Evolutionary conservation across 805 yeast genomes (phyloP).

Genomic region (Kodamaea lidongshanica): DNA sequence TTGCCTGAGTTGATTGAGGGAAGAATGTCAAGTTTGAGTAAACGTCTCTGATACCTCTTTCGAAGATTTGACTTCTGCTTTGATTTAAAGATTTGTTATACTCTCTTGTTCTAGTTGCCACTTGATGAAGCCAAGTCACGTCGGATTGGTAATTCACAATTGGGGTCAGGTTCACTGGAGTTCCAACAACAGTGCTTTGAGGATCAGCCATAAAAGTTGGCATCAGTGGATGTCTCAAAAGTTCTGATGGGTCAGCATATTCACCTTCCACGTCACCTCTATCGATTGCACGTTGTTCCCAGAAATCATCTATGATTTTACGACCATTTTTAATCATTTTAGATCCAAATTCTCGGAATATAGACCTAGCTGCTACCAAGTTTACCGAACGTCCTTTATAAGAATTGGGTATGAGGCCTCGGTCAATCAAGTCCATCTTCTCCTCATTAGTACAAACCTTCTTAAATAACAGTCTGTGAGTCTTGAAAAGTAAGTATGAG

Average conservation of each 20-base stretch:
- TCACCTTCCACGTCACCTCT: conserved; percentile 69
- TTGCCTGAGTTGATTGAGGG: conserved; percentile 74
- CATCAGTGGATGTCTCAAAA: conserved; percentile 16
- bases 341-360: conserved; percentile 89
- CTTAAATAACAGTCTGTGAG: conserved; percentile 71
- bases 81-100: conserved; percentile 59
- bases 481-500: conserved; percentile 81
- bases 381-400: conserved; percentile 88
- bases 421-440: conserved; percentile 73
- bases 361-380: conserved; percentile 82
- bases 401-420: conserved; percentile 79
- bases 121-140: conserved; percentile 79
- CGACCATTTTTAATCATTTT: conserved; percentile 73
- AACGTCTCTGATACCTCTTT: conserved; percentile 65
- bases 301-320: conserved; percentile 81
- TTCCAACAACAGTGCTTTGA: conserved; percentile 12
- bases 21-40: conserved; percentile 79
- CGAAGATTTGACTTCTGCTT: conserved; percentile 49
- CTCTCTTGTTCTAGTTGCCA: conserved; percentile 69
- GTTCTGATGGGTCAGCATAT: conserved; percentile 60
- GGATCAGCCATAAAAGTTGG: conserved; percentile 11
- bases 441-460: conserved; percentile 69
- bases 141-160: conserved; percentile 44
- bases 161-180: conserved; percentile 39
- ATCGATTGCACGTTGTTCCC: conserved; percentile 55